These are phyloP conservation scores for Chrysosporium keratinophilum DNA, from an alignment of 2,329 filamentous ascomycete species.

Conservation along the genomic window DNA sequence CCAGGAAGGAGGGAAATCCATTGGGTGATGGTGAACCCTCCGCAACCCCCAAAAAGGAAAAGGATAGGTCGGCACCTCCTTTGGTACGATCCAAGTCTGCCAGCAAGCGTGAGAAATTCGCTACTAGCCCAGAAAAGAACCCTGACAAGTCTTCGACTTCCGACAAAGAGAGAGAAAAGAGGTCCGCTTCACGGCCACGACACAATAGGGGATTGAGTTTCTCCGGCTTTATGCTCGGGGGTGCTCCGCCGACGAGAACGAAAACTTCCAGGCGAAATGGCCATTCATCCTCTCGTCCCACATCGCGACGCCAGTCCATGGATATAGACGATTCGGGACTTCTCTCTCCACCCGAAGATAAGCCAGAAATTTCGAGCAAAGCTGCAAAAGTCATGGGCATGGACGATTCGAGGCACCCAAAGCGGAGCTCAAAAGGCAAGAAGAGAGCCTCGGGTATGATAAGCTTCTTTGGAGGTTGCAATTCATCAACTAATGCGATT, in stretches of 20 bases:
- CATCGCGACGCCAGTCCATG: slow-evolving; percentile 57
- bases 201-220: slow-evolving; percentile 50
- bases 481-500: slow-evolving; percentile 1
- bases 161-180: slow-evolving; percentile 53
- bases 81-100: slow-evolving; percentile 49
- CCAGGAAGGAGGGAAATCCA: slow-evolving; percentile 42
- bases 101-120: slow-evolving; percentile 48
- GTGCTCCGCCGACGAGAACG: slow-evolving; percentile 47
- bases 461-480: not conserved
- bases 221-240: slow-evolving; percentile 55
- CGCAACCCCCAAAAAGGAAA: slow-evolving; percentile 27
- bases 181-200: slow-evolving; percentile 44
- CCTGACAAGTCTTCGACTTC: slow-evolving; percentile 60
- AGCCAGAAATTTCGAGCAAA: slow-evolving; percentile 57
- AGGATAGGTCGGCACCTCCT: slow-evolving; percentile 35
- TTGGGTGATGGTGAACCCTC: slow-evolving; percentile 27
- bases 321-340: slow-evolving; percentile 53
- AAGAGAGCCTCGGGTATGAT: slow-evolving; percentile 11
- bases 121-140: slow-evolving; percentile 46
- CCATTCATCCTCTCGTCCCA: slow-evolving; percentile 44
- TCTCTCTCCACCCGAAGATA: slow-evolving; percentile 60
- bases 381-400: slow-evolving; percentile 67
- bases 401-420: slow-evolving; percentile 37
- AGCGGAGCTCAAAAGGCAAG: slow-evolving; percentile 28
- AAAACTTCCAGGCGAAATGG: slow-evolving; percentile 56